Evolutionary conservation across 768 basidiomycete species (phyloP).

Genomic region (Strobilomyces dryophilus): DNA sequence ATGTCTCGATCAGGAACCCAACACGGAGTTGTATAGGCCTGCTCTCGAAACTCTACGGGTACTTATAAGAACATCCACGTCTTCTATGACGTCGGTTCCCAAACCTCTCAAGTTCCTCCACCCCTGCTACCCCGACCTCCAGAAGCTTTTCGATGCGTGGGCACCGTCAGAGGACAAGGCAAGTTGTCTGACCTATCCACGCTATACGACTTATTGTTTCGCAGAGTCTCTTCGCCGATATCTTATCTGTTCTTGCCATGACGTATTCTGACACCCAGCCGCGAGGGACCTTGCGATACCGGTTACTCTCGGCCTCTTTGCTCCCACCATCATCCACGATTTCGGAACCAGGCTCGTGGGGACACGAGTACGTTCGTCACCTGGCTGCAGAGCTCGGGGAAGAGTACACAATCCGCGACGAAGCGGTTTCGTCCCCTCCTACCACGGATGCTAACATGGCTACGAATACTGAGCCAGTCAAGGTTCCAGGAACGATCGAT

Average conservation of each 20-base stretch:
- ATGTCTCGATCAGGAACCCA: conserved; percentile 64
- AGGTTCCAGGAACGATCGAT: conserved; percentile 53
- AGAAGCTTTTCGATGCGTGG: conserved; percentile 82
- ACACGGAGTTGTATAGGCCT: conserved; percentile 79
- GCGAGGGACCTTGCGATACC: conserved; percentile 91
- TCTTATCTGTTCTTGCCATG: conserved; percentile 98
- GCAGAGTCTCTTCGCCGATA: conserved; percentile 92
- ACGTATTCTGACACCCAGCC: conserved; percentile 98
- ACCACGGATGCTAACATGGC: conserved; percentile 28
- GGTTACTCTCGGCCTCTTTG: conserved; percentile 74
- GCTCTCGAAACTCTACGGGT: conserved; percentile 92
- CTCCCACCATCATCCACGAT: conserved; percentile 62
- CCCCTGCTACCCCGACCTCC: conserved; percentile 86
- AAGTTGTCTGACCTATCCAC: background rate
- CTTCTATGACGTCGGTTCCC: conserved; percentile 98
- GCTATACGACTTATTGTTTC: background rate
- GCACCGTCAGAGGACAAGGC: conserved; percentile 68
- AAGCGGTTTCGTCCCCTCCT: conserved; percentile 20
- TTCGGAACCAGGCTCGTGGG: conserved; percentile 94
- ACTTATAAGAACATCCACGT: conserved; percentile 92
- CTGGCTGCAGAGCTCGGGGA: conserved; percentile 95
- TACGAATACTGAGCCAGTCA: conserved; percentile 31
- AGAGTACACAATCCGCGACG: conserved; percentile 65
- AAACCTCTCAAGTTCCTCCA: conserved; percentile 98
- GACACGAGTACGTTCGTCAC: conserved; percentile 98